Evolutionary conservation across 805 yeast genomes (phyloP), one percentile per base, ranked within the genome.

Genomic region (Zygotorulaspora sp.): DNA sequence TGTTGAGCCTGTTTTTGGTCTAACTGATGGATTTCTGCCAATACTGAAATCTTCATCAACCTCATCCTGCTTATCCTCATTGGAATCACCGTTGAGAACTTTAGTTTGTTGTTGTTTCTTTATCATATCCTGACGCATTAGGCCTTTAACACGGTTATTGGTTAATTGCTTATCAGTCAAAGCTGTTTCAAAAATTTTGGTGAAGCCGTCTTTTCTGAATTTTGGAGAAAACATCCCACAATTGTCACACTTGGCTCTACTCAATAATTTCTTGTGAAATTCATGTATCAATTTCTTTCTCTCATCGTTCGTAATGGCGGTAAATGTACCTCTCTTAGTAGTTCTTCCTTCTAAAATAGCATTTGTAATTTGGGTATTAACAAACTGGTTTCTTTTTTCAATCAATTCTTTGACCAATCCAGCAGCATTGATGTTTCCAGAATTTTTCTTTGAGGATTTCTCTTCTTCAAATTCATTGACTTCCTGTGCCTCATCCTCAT

Each of bases 221-320:
- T 82, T 71, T 38, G 99, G 97, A 30, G 96, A 87, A 62, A 71
- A 85, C 95, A 89, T 85, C 30, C 88, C 86, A 74, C 99, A 92
- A 65, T 89, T 88, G 55, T 86, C 95, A 75, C 99, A 92, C 63
- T 80, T 84, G 39, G 88, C 80, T 63, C 96, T 78, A 32, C 83
- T 63, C 46, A 85, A 66, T 34, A 89, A 63, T 52, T 75, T 75
- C 52, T 75, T 77, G 69, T 88, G 85, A 53, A 89, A 82, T 23
- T 81, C 87, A 41, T 78, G 81, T 47, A 87, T 71, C 39, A 78
- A 63, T 8, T 58, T 60, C 60, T 90, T 88, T 66, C 99, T 79
- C 64, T 86, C 96, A 53, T 88, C 96, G 19, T 76, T 76, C 24
- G 89, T 84, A 14, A 90, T 75, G 6, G 96, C 90, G 16, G 97